Evolutionary conservation across 345 rosid species (phyloP).

Genomic region (Bruguiera sexangula): DNA sequence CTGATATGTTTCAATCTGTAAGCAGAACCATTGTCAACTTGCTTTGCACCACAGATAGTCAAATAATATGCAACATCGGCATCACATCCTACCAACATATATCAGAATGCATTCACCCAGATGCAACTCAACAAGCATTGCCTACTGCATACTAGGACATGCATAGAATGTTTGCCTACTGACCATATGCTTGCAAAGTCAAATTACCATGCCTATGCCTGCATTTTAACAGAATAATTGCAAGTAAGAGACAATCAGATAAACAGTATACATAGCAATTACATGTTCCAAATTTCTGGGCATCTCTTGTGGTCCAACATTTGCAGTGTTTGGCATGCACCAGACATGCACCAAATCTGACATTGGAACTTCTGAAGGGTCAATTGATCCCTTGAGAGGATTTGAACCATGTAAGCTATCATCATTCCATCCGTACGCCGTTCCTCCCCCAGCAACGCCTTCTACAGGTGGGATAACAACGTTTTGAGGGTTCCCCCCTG

Average conservation of each 20-base stretch:
- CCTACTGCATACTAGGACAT: not conserved
- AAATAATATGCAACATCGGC: not conserved
- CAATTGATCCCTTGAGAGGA: conserved; percentile 44
- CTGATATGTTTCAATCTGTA: not conserved
- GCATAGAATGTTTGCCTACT: not conserved
- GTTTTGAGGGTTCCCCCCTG: conserved; percentile 43
- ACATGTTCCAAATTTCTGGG: conserved; percentile 81
- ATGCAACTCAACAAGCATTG: not conserved
- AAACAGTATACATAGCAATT: conserved; percentile 23
- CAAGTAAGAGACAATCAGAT: conserved; percentile 9
- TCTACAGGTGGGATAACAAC: conserved; percentile 66
- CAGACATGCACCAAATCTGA: conserved; percentile 72
- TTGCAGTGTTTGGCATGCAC: conserved; percentile 85
- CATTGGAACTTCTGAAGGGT: conserved; percentile 64
- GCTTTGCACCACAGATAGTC: not conserved
- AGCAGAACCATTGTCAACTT: not conserved
- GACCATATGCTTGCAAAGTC: not conserved
- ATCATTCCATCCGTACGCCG: conserved; percentile 91
- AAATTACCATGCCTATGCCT: not conserved
- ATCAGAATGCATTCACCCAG: not conserved
- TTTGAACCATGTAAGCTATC: conserved; percentile 36
- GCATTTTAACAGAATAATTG: not conserved
- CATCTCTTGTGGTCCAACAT: conserved; percentile 77
- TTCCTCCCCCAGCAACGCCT: conserved; percentile 99
- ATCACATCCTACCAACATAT: too few relatives aligned